phyloP scores from a whole-genome alignment of 2,329 filamentous ascomycete species.

The Fusarium sp. region DNA sequence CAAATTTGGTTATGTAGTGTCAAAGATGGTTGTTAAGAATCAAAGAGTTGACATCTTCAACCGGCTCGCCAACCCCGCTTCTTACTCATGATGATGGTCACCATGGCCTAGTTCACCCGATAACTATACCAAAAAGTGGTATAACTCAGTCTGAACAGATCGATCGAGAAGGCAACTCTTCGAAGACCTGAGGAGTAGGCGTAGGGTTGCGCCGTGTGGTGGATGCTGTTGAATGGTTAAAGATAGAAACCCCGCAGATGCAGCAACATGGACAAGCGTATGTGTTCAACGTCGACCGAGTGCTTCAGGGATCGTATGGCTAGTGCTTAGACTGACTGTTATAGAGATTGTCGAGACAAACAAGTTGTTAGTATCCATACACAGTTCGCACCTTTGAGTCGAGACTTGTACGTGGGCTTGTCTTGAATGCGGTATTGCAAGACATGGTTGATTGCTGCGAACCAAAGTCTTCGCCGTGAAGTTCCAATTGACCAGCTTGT shows the following conservation, averaged over 20 bases:
- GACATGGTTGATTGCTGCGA: conserved; percentile 18
- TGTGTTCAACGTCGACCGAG: conserved; percentile 17
- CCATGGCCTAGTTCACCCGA: conserved; percentile 13
- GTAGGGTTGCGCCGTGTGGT: conserved; percentile 24
- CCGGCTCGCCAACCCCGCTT: conserved; percentile 1
- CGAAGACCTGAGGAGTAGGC: conserved; percentile 9
- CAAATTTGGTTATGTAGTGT: not conserved
- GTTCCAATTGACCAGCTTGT: conserved; percentile 23
- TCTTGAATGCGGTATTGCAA: conserved; percentile 8
- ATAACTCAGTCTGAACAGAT: conserved; percentile 16
- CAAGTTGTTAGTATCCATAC: conserved; percentile 8
- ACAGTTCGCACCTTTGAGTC: conserved; percentile 20
- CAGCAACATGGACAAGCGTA: conserved; percentile 16
- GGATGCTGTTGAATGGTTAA: conserved; percentile 27
- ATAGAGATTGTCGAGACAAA: conserved; percentile 9
- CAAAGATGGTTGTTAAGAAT: not conserved
- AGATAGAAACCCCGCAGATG: conserved; percentile 20
- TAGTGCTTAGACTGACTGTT: conserved; percentile 27
- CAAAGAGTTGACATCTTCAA: conserved; percentile 2
- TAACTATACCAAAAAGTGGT: conserved; percentile 25
- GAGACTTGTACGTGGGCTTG: conserved; percentile 19
- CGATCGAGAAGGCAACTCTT: conserved; percentile 17
- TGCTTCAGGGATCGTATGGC: conserved; percentile 23
- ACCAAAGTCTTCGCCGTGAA: conserved; percentile 13
- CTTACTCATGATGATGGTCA: conserved; percentile 6